Base-by-base conservation (phyloP, 2,329 filamentous ascomycete species). In the Mycosphaerella sp. region DNA sequence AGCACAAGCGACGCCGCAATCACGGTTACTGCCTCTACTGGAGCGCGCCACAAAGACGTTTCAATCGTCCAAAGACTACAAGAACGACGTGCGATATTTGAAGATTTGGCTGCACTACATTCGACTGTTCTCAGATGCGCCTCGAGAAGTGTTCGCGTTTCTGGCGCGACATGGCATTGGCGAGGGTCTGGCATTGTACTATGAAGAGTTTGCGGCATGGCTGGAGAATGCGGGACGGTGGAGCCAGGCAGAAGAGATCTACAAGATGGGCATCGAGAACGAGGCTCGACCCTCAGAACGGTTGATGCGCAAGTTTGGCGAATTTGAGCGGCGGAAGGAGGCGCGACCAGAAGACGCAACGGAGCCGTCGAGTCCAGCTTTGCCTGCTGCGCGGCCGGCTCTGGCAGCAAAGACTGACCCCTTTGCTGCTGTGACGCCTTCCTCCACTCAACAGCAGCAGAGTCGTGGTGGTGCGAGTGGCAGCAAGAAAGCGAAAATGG, bases 151-250 rank as follows among this genome's bases (percentile, higher is more conserved):
- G 0, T 98, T 90, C 67, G 82, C 93, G 41, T 98, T 94, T 66
- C 77, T 98, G 32, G 85, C 91, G 10, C 86, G 90, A 44, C 89
- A 98, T 66, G 79, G 78, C 56, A 88, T 98, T 54, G 93, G 91
- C 54, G 89, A 96, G 64, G 76, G 78, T 0, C 78, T 98, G 2
- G 93, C 93, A 1, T 75, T 97, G 3, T 98, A 89, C 69, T 98
- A 98, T 70, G 93, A 98, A 68, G 93, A 97, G 65, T 98, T 95
- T 66, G 90, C 93, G 1, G 86, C 82, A 1, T 97, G 90, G 88
- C 75, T 98, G 6, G 93, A 98, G 72, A 77, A 81, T 32, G 86
- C 84, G 6, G 86, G 83, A 12, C 78, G 91, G 57, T 96, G 89
- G 86, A 79, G 77, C 17, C 93, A 98, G 68, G 91, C 93, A 0